These are phyloP conservation scores for Leccinellum rugosiceps DNA, from an alignment of 768 basidiomycete genomes.

Conservation along the genomic window DNA sequence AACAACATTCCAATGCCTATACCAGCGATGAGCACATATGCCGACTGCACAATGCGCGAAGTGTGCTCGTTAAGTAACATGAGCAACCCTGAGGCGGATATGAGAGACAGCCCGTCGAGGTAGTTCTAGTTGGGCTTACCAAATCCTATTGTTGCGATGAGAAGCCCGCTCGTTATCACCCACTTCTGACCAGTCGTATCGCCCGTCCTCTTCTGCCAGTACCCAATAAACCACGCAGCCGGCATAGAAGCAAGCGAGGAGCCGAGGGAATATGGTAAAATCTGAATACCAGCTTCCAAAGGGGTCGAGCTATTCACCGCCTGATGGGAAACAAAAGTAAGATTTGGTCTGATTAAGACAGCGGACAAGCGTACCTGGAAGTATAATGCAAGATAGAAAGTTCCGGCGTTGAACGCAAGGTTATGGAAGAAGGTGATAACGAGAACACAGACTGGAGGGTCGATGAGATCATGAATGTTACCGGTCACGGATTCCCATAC, in stretches of 20 bases:
- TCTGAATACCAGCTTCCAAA: conserved; percentile 65
- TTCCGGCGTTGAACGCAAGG: conserved; percentile 78
- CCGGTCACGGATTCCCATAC: conserved; percentile 37
- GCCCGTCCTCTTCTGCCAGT: conserved; percentile 53
- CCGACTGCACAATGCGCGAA: conserved; percentile 39
- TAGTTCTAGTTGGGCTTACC: conserved; percentile 41
- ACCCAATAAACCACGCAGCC: conserved; percentile 78
- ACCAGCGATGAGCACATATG: conserved; percentile 71
- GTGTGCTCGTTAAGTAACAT: conserved; percentile 57
- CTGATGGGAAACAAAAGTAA: conserved; percentile 34
- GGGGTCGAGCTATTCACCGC: conserved; percentile 70
- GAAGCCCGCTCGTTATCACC: conserved; percentile 59
- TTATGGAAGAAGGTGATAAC: conserved; percentile 77
- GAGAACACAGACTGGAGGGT: conserved; percentile 55
- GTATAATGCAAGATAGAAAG: conserved; percentile 81
- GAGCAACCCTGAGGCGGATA: conserved; percentile 55
- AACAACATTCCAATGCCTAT: conserved; percentile 81
- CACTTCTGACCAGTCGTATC: conserved; percentile 65
- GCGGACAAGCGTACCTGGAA: conserved; percentile 56
- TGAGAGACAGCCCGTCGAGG: conserved; percentile 6
- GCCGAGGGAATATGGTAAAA: conserved; percentile 83
- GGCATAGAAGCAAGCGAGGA: conserved; percentile 84
- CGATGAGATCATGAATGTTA: conserved; percentile 7
- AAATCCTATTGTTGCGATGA: conserved; percentile 68
- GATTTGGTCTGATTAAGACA: background rate